A percentile compares a stretch with the other conserved stretches of the same genome.
phyloP scores from a whole-genome alignment of 164 flowering plant species.

The Macadamia integrifolia region DNA sequence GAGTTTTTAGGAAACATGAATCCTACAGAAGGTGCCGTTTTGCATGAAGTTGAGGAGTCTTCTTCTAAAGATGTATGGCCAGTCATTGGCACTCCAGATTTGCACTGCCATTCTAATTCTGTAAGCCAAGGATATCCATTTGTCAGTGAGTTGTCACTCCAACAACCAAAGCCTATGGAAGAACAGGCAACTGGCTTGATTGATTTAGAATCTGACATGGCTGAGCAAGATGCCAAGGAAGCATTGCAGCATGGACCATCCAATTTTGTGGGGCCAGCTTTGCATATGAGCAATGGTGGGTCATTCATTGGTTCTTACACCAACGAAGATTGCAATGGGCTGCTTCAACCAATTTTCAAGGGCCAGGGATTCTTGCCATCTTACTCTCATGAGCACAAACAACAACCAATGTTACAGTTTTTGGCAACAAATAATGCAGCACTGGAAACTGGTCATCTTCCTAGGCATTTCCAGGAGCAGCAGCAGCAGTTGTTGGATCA shows the following conservation, averaged over 20 bases:
- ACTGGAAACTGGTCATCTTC: constrained; percentile 34
- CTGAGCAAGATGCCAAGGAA: constrained; percentile 21
- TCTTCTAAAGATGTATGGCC: constrained; percentile 46
- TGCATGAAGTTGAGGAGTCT: constrained; percentile 25
- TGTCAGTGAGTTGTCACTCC: constrained; percentile 33
- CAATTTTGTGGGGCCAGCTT: constrained; percentile 10
- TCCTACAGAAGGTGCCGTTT: constrained; percentile 19
- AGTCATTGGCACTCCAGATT: constrained; percentile 23
- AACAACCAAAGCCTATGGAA: constrained; percentile 27
- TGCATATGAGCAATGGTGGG: constrained; percentile 19
- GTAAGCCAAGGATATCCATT: constrained; percentile 31
- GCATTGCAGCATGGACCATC: constrained; percentile 24
- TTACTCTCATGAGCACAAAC: constrained; percentile 38
- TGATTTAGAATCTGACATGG: constrained; percentile 41
- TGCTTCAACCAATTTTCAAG: constrained; percentile 47
- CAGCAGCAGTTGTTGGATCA: constrained; percentile 38
- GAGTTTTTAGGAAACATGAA: constrained; percentile 25
- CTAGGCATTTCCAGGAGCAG: constrained; percentile 42
- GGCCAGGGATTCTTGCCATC: constrained; percentile 29
- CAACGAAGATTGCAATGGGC: constrained; percentile 42
- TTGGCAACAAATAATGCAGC: constrained; percentile 27
- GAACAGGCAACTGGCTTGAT: constrained; percentile 30
- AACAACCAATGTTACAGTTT: constrained; percentile 28
- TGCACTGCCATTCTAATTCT: constrained; percentile 34
- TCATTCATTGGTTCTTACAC: constrained; percentile 38